phyloP scores from a whole-genome alignment of 257 asterid species.

The Primulina huaijiensis region DNA sequence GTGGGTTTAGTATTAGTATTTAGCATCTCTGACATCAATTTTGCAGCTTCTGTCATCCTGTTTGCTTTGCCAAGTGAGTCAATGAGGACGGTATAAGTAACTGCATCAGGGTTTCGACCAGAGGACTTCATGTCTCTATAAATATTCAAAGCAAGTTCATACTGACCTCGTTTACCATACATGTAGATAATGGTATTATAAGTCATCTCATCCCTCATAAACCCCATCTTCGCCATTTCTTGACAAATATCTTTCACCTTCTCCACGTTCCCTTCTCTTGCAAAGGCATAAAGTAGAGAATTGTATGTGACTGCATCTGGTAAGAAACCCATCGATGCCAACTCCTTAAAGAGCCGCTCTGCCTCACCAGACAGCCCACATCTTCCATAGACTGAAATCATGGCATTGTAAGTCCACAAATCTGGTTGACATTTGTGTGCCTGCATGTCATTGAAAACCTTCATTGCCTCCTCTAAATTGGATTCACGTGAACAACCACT shows the following conservation, averaged over 20 bases:
- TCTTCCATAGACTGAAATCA: slow-evolving; percentile 87
- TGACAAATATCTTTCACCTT: slow-evolving; percentile 71
- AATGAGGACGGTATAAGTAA: slow-evolving; percentile 86
- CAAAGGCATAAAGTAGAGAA: slow-evolving; percentile 83
- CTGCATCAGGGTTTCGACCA: slow-evolving; percentile 84
- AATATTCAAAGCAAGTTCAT: slow-evolving; percentile 63
- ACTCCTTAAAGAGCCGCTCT: slow-evolving; percentile 65
- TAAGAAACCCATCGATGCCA: slow-evolving; percentile 58
- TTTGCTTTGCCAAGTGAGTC: slow-evolving; percentile 86
- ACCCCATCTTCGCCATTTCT: slow-evolving; percentile 82
- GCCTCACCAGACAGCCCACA: slow-evolving; percentile 81
- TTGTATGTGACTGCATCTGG: slow-evolving; percentile 96
- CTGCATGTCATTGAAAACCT: slow-evolving; percentile 76
- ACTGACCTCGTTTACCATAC: slow-evolving; percentile 78
- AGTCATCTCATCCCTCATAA: slow-evolving; percentile 87
- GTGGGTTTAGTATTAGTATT: slow-evolving; percentile 70
- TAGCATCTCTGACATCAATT: slow-evolving; percentile 89
- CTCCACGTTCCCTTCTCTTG: slow-evolving; percentile 72
- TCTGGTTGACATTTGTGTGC: slow-evolving; percentile 76
- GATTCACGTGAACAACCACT: slow-evolving; percentile 90
- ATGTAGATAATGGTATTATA: slow-evolving; percentile 78
- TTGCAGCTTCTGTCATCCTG: slow-evolving; percentile 76
- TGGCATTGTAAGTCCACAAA: slow-evolving; percentile 95
- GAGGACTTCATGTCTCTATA: slow-evolving; percentile 67
- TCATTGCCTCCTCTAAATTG: slow-evolving; percentile 79